Conservation (phyloP, 2,329 filamentous ascomycete genomes). For the Paramyrothecium roridum region DNA sequence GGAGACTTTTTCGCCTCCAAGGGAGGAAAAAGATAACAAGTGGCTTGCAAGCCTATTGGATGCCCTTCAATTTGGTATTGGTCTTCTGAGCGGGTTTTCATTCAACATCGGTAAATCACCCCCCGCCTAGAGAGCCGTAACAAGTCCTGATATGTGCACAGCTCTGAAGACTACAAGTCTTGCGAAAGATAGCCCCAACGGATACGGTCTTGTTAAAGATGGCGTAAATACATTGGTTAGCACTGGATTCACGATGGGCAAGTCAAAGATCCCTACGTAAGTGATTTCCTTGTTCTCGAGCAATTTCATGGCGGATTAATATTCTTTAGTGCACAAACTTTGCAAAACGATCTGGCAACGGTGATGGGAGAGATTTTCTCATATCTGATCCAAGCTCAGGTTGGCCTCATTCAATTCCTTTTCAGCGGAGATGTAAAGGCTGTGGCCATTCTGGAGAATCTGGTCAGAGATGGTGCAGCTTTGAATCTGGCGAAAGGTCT, state of each 20-base stretch:
- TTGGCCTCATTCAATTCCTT: background rate
- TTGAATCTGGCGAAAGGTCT: background rate
- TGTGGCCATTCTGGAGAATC: background rate
- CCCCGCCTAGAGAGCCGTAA: background rate
- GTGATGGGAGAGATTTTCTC: background rate
- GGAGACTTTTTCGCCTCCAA: background rate
- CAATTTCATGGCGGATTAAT: background rate
- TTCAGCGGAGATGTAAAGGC: background rate
- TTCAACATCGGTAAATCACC: background rate
- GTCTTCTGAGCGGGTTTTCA: background rate
- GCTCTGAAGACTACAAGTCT: background rate
- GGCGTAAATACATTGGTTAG: background rate
- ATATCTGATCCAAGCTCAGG: background rate
- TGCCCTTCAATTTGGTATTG: background rate
- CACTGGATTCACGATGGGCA: background rate
- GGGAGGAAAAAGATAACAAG: background rate
- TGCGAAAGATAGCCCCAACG: background rate
- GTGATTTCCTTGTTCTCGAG: background rate
- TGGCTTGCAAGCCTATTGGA: background rate
- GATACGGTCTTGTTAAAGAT: background rate
- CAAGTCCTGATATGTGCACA: background rate
- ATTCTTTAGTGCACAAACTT: background rate
- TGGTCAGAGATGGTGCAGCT: background rate
- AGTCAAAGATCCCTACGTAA: background rate
- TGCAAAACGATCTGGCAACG: background rate